phyloP scores from a whole-genome alignment of 1,284 basidiomycete genomes.

The Cryptococcus jaspeensis region DNA sequence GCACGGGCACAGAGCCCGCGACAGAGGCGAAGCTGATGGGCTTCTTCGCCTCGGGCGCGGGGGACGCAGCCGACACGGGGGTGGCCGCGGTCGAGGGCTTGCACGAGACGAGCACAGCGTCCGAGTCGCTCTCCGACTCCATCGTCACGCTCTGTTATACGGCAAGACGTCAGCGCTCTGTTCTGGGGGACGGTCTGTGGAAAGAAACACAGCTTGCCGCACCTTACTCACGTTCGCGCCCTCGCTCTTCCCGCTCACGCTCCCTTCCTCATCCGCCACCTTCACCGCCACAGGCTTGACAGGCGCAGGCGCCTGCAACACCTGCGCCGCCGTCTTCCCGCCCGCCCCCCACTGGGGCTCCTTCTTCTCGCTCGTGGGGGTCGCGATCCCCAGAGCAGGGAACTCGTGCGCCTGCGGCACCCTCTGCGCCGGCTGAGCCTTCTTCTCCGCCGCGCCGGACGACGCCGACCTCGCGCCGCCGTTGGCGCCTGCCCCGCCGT shows the following conservation, averaged over 20 bases:
- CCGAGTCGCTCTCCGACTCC: constrained; percentile 47
- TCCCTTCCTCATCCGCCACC: constrained; percentile 23
- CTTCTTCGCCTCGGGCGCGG: constrained; percentile 19
- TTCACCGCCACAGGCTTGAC: constrained; percentile 32
- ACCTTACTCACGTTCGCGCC: constrained; percentile 19
- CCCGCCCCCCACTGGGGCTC: constrained; percentile 25
- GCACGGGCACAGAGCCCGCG: constrained; percentile 20
- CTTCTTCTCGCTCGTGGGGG: constrained; percentile 28
- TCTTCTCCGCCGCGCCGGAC: constrained; percentile 9
- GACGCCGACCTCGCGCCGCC: constrained; percentile 3
- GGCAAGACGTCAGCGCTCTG: not conserved
- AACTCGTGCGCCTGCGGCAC: constrained; percentile 51
- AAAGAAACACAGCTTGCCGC: too few species aligned
- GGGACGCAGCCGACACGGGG: constrained; percentile 2
- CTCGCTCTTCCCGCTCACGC: constrained; percentile 18
- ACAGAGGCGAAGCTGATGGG: constrained; percentile 45
- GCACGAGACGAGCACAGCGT: constrained; percentile 49
- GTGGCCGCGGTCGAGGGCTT: constrained; percentile 30
- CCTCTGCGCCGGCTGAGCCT: constrained; percentile 29
- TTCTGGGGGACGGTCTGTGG: too few species aligned
- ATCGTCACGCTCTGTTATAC: constrained; percentile 37
- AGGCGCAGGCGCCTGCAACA: constrained; percentile 49
- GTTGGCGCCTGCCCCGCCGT: constrained; percentile 13
- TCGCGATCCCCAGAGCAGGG: constrained; percentile 46
- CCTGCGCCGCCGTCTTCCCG: constrained; percentile 51